A percentile compares a stretch with the other conserved stretches of the same genome.
These are phyloP conservation scores for Noccaea bulbosa DNA, from an alignment of 345 rosid genomes.

Conservation along the genomic window DNA sequence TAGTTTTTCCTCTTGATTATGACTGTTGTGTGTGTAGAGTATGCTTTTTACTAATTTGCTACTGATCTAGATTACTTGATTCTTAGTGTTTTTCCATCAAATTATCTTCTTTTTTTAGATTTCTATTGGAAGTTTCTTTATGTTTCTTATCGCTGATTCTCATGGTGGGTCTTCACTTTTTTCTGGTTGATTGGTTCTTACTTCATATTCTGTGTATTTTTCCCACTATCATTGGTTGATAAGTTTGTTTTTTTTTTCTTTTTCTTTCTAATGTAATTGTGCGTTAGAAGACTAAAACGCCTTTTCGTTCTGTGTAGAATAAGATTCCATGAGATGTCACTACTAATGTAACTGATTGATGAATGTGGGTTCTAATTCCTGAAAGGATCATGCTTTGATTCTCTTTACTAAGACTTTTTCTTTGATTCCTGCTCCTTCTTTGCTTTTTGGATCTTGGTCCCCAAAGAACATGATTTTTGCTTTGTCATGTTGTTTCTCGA, in stretches of 20 bases:
- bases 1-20: not conserved
- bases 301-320: slow-evolving; percentile 35
- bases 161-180: slow-evolving; percentile 31
- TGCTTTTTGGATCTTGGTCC: slow-evolving; percentile 24
- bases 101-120: not conserved
- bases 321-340: slow-evolving; percentile 41
- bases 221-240: slow-evolving; percentile 40
- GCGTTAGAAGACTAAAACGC: slow-evolving; percentile 5
- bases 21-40: not conserved
- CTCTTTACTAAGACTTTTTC: slow-evolving; percentile 26
- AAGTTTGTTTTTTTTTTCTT: not conserved
- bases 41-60: slow-evolving; percentile 21
- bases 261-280: slow-evolving; percentile 3
- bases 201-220: slow-evolving; percentile 27
- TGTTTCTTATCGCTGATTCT: slow-evolving; percentile 31
- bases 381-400: slow-evolving; percentile 33
- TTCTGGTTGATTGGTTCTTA: slow-evolving; percentile 37
- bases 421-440: slow-evolving; percentile 17
- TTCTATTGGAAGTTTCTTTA: not conserved
- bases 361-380: slow-evolving; percentile 29
- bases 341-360: slow-evolving; percentile 23
- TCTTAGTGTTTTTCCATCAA: not conserved
- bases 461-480: slow-evolving; percentile 13
- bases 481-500: slow-evolving; percentile 18
- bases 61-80: slow-evolving; percentile 19